Conservation (phyloP, 768 basidiomycete genomes). For the Asterophora parasitica region DNA sequence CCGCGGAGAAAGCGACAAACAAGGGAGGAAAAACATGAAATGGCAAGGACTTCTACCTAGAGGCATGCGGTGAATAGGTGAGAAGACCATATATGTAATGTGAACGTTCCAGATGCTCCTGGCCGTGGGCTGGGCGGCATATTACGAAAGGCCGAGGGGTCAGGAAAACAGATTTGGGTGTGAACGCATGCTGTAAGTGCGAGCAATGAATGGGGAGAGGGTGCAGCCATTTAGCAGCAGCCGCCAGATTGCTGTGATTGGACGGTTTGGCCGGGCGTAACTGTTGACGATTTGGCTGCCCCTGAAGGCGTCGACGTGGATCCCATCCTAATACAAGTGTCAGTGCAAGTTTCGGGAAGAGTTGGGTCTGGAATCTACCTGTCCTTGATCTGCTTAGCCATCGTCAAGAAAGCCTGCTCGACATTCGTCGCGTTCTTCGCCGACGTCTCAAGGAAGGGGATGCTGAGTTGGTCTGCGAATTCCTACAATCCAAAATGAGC, state of each 20-base stretch:
- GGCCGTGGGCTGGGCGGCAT: slow-evolving; percentile 13
- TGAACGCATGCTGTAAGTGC: neutral
- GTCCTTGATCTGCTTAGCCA: slow-evolving; percentile 96
- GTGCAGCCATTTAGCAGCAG: slow-evolving; percentile 62
- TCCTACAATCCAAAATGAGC: slow-evolving; percentile 45
- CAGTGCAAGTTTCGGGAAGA: neutral
- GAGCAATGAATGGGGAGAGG: neutral
- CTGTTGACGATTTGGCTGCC: slow-evolving; percentile 75
- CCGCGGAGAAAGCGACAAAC: slow-evolving; percentile 11
- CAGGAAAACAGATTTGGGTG: neutral
- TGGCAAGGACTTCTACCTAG: slow-evolving; percentile 27
- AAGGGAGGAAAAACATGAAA: slow-evolving; percentile 10
- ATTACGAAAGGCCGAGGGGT: slow-evolving; percentile 9
- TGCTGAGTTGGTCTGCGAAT: slow-evolving; percentile 90
- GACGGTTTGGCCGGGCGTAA: slow-evolving; percentile 81
- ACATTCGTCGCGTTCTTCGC: slow-evolving; percentile 99
- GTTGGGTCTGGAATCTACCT: slow-evolving; percentile 41
- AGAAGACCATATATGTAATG: slow-evolving; percentile 28
- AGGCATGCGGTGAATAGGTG: slow-evolving; percentile 32
- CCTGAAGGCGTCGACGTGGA: slow-evolving; percentile 71
- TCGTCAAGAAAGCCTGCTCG: slow-evolving; percentile 98
- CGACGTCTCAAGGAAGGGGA: slow-evolving; percentile 98
- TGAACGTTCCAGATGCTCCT: slow-evolving; percentile 17
- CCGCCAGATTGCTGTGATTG: slow-evolving; percentile 67
- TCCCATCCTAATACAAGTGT: slow-evolving; percentile 62